phyloP scores from a whole-genome alignment of 2,329 filamentous ascomycete genomes.

The Stachybotrys elegans region DNA sequence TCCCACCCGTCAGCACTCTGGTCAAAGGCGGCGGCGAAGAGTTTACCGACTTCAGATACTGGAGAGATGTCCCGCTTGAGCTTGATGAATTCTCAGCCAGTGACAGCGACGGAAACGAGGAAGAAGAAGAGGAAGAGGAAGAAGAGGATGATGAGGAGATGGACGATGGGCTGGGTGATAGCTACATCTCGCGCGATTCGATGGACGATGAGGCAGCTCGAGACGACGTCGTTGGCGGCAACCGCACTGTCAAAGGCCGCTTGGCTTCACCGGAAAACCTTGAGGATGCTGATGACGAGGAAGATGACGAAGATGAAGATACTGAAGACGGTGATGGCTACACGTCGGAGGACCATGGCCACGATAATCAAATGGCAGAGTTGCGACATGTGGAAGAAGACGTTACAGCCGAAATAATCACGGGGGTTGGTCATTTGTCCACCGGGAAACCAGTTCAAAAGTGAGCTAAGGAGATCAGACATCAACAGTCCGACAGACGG shows the following conservation, averaged over 20 bases:
- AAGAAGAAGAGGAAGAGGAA: constrained; percentile 46
- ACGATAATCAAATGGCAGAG: constrained; percentile 2
- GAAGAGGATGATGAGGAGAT: constrained; percentile 40
- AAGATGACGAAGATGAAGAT: constrained; percentile 32
- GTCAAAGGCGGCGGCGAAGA: constrained; percentile 88
- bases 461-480: constrained; percentile 19
- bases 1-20: constrained; percentile 82
- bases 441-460: constrained; percentile 34
- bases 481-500: no score
- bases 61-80: constrained; percentile 80
- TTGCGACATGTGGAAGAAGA: neutral
- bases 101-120: constrained; percentile 54
- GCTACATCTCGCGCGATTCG: constrained; percentile 22
- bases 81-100: constrained; percentile 85
- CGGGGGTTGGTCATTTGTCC: constrained; percentile 50
- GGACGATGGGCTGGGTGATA: constrained; percentile 23
- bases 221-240: constrained; percentile 37
- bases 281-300: constrained; percentile 35
- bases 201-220: constrained; percentile 32
- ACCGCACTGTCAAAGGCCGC: constrained; percentile 38
- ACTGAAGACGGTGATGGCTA: constrained; percentile 20
- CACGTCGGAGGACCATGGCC: constrained; percentile 14
- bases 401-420: constrained; percentile 51
- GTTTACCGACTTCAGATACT: constrained; percentile 96
- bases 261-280: constrained; percentile 35